Evolutionary conservation across 1,139 yeast genomes (phyloP), one percentile per base, ranked within the genome.

Genomic region (Lodderomyces parapsilosis): DNA sequence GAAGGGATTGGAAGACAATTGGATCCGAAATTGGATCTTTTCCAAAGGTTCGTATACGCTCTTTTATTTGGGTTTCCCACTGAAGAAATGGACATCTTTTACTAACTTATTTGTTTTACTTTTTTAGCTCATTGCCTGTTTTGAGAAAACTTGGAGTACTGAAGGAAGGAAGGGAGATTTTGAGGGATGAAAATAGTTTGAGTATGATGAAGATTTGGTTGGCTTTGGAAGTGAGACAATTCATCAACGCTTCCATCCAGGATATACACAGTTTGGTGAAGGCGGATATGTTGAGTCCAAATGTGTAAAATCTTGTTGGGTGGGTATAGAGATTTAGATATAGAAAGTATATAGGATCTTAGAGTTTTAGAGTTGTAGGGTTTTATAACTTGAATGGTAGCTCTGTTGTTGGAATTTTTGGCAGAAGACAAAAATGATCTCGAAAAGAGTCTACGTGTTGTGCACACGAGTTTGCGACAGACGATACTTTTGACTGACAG

Each of bases 1-100:
- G 99, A 93, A 64, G 99, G 99, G 11, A 87, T 93, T 44, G 99
- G 99, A 17, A 75, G 98, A 59, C 96, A 87, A 62, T 71, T 93
- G 46, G 96, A 93, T 63, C 98, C 98, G 2, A 81, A 88, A 38
- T 73, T 93, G 58, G 99, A 93, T 66, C 75, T 93, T 48, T 91
- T 93, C 76, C 95, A 96, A 76, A 86, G 93, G 91, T 83, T 80
- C 77, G 90, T 85, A 83, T 83, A 77, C 62, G 78, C 81, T 39
- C 60, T 80, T 58, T 49, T 78, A 44, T 66, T 81, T 57, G 88
- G 86, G 31, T 77, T 79, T 52, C 82, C 83, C 42, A 70, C 80
- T 30, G 70, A 68, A 47, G 59, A 61, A n/a, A n/a, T n/a, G n/a
- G n/a, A n/a, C n/a, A n/a, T n/a, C n/a, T n/a, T n/a, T n/a, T n/a